Percentiles rank a stretch among this genome's conserved stretches.
phyloP scores from a whole-genome alignment of 139 green algal species.

The Tetraselmis chui region DNA sequence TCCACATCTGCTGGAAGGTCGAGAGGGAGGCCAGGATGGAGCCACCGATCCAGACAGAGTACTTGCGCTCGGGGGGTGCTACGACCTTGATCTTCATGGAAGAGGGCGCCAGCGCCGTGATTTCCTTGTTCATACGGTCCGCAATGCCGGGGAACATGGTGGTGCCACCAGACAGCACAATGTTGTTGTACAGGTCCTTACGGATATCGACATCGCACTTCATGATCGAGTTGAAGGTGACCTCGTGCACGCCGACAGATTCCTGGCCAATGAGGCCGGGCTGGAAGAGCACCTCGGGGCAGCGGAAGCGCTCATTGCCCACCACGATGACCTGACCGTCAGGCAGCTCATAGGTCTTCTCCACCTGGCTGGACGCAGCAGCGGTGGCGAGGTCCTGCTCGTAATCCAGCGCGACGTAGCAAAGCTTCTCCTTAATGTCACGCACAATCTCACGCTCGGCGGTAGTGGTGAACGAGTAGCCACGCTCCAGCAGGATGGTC shows the following conservation, averaged over 20 bases:
- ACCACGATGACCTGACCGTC: slow-evolving; percentile 94
- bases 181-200: slow-evolving; percentile 95
- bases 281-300: slow-evolving; percentile 95
- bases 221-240: slow-evolving; percentile 98
- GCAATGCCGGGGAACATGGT: slow-evolving; percentile 98
- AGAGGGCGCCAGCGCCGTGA: slow-evolving; percentile 77
- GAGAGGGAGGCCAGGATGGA: slow-evolving; percentile 97
- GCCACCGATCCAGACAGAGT: slow-evolving; percentile 95
- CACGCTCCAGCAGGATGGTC: slow-evolving; percentile 91
- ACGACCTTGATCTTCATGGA: slow-evolving; percentile 92
- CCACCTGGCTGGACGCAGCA: slow-evolving; percentile 65
- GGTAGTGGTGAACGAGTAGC: slow-evolving; percentile 96
- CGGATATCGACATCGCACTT: slow-evolving; percentile 97
- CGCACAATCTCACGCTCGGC: slow-evolving; percentile 97
- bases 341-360: slow-evolving; percentile 92
- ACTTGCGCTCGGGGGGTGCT: slow-evolving; percentile 84
- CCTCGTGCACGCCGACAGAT: slow-evolving; percentile 87
- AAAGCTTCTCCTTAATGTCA: slow-evolving; percentile 99
- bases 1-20: slow-evolving; percentile 96
- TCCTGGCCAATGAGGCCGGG: slow-evolving; percentile 87
- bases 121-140: slow-evolving; percentile 96
- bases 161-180: slow-evolving; percentile 86
- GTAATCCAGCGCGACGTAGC: slow-evolving; percentile 97
- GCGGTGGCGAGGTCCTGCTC: slow-evolving; percentile 85
- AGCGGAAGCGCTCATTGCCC: slow-evolving; percentile 92